A percentile compares a stretch with the other conserved stretches of the same genome.
Conservation (phyloP, 1,284 basidiomycete species). For the Malassezia dermatis region DNA sequence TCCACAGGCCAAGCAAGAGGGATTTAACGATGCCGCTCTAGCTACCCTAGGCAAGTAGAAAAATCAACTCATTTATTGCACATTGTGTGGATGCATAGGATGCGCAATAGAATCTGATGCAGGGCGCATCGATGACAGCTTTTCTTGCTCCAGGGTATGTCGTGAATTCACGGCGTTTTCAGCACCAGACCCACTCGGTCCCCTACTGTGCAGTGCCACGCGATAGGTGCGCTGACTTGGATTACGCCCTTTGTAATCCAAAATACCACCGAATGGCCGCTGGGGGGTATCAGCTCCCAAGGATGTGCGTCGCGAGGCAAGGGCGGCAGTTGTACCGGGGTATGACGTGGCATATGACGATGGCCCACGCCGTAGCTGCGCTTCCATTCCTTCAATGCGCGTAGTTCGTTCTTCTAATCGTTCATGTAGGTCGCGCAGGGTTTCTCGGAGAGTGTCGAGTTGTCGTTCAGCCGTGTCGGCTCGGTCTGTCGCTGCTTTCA, state of each 20-base stretch:
- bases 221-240: neutral
- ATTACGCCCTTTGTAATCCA: slow-evolving; percentile 4
- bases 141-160: neutral
- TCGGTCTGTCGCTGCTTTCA: slow-evolving; percentile 50
- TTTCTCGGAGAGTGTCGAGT: slow-evolving; percentile 3
- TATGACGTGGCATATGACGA: neutral
- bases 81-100: neutral
- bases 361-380: neutral
- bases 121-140: neutral
- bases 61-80: neutral
- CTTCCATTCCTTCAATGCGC: neutral
- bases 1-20: slow-evolving; percentile 5
- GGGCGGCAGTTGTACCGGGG: neutral
- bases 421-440: slow-evolving; percentile 14
- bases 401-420: slow-evolving; percentile 3
- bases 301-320: neutral
- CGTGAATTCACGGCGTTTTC: neutral
- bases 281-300: neutral
- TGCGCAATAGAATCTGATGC: neutral
- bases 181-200: neutral
- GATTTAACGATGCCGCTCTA: slow-evolving; percentile 34
- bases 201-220: neutral
- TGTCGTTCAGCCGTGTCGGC: neutral
- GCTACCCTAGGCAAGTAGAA: slow-evolving; percentile 23
- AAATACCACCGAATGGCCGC: slow-evolving; percentile 8